Conservation (phyloP, 1,284 basidiomycete species). For the Cystobasidiaceae sp. region DNA sequence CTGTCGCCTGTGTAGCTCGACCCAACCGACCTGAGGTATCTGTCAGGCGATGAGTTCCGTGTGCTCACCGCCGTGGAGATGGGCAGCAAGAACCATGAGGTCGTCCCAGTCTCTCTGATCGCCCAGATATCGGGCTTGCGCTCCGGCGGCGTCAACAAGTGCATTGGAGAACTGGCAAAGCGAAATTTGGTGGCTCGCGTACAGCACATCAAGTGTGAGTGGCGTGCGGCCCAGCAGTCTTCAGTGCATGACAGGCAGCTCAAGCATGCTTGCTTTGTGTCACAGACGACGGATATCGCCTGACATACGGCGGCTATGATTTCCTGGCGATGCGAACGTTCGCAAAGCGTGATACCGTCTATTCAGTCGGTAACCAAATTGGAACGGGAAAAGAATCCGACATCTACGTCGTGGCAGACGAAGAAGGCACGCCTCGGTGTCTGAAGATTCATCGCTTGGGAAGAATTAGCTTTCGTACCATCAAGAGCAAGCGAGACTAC, state of each 20-base stretch:
- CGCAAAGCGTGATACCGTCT: slow-evolving; percentile 72
- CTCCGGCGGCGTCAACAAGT: slow-evolving; percentile 88
- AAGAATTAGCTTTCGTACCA: slow-evolving; percentile 89
- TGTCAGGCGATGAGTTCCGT: slow-evolving; percentile 87
- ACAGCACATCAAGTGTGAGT: slow-evolving; percentile 81
- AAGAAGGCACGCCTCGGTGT: slow-evolving; percentile 76
- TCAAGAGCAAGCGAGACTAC: slow-evolving; percentile 97
- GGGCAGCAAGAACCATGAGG: slow-evolving; percentile 96
- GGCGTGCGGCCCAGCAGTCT: too few species aligned
- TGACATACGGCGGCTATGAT: slow-evolving; percentile 97
- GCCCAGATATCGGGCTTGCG: slow-evolving; percentile 85
- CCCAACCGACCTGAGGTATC: slow-evolving; percentile 87
- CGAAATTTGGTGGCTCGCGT: slow-evolving; percentile 83
- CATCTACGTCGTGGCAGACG: slow-evolving; percentile 86
- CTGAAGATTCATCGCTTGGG: slow-evolving; percentile 93
- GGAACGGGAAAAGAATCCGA: slow-evolving; percentile 99
- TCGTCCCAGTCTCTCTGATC: slow-evolving; percentile 83
- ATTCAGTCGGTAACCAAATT: slow-evolving; percentile 92
- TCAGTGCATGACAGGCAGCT: too few species aligned
- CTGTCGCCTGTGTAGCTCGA: slow-evolving; percentile 60
- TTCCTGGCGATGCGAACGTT: slow-evolving; percentile 90
- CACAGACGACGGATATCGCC: slow-evolving; percentile 87
- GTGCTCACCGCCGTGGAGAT: slow-evolving; percentile 94
- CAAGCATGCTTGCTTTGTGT: too few species aligned
- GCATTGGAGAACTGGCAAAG: slow-evolving; percentile 83